These are phyloP conservation scores for Pouteria glomerata DNA, from an alignment of 148 eudicot species.

Conservation along the genomic window DNA sequence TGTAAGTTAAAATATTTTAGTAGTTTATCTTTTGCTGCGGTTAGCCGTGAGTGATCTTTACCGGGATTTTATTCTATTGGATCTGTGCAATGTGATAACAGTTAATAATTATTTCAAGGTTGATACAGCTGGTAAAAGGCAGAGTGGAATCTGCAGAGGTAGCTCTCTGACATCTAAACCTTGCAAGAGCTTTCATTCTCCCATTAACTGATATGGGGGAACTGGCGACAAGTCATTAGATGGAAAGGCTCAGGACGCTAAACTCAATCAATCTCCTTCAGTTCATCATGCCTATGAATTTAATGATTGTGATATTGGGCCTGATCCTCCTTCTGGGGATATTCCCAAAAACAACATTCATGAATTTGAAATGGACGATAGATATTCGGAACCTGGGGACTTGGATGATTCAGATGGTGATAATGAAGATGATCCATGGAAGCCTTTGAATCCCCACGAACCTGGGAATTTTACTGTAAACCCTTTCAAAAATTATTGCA, in stretches of 20 bases:
- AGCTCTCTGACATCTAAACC: constrained; percentile 55
- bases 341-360: constrained; percentile 26
- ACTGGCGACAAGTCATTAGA: constrained; percentile 42
- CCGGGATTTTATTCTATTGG: constrained; percentile 71
- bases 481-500: constrained; percentile 74
- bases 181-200: constrained; percentile 65
- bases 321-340: constrained; percentile 34
- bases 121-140: constrained; percentile 43
- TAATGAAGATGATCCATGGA: constrained; percentile 86
- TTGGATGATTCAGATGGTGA: constrained; percentile 56
- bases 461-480: constrained; percentile 77
- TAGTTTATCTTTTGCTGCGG: constrained; percentile 40
- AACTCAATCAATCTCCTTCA: constrained; percentile 29
- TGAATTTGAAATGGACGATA: constrained; percentile 51
- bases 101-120: constrained; percentile 35
- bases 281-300: constrained; percentile 24
- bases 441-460: constrained; percentile 87
- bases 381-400: constrained; percentile 39
- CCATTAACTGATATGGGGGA: constrained; percentile 51
- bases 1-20: not conserved
- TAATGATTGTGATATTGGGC: constrained; percentile 23
- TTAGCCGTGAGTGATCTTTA: constrained; percentile 65
- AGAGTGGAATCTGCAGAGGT: constrained; percentile 30
- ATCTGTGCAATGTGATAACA: constrained; percentile 58
- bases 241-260: constrained; percentile 38